phyloP scores from a whole-genome alignment of 2,329 filamentous ascomycete genomes.

The Diaporthe nobilis region DNA sequence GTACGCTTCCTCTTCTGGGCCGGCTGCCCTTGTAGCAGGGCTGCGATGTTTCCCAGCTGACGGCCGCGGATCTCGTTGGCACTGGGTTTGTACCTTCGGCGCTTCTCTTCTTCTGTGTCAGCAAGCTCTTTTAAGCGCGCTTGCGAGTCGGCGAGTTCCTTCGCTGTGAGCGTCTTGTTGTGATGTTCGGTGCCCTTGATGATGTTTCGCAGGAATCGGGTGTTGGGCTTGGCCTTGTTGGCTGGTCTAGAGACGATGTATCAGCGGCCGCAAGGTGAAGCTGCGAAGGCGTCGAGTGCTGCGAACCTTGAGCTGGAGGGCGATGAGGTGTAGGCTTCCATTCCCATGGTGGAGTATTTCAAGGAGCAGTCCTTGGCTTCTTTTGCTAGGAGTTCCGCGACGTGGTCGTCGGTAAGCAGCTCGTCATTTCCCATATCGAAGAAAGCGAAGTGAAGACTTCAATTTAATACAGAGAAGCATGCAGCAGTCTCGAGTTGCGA shows the following conservation, averaged over 20 bases:
- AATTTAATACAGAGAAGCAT: neutral
- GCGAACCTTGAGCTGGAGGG: conserved; percentile 54
- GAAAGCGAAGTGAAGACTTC: neutral
- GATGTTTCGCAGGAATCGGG: conserved; percentile 87
- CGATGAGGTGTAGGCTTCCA: conserved; percentile 72
- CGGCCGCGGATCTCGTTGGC: conserved; percentile 67
- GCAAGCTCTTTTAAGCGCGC: conserved; percentile 77
- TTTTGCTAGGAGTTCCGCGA: conserved; percentile 82
- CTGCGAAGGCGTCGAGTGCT: conserved; percentile 39
- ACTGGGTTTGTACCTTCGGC: conserved; percentile 60
- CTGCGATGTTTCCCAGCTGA: conserved; percentile 73
- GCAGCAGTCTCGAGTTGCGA: neutral
- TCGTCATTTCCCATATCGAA: conserved; percentile 60
- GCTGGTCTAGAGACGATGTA: conserved; percentile 63
- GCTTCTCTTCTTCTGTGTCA: conserved; percentile 60
- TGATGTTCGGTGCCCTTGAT: conserved; percentile 90
- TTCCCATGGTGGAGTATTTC: conserved; percentile 81
- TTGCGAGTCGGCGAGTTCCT: conserved; percentile 84
- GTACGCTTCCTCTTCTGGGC: conserved; percentile 53
- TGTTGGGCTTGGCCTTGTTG: conserved; percentile 89
- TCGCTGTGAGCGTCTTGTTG: conserved; percentile 88
- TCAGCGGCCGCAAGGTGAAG: conserved; percentile 37
- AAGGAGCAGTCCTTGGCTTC: conserved; percentile 83
- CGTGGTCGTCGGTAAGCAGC: conserved; percentile 81
- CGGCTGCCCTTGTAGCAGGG: conserved; percentile 63